phyloP scores from a whole-genome alignment of 2,329 filamentous ascomycete species.

The Cytospora piceicola region DNA sequence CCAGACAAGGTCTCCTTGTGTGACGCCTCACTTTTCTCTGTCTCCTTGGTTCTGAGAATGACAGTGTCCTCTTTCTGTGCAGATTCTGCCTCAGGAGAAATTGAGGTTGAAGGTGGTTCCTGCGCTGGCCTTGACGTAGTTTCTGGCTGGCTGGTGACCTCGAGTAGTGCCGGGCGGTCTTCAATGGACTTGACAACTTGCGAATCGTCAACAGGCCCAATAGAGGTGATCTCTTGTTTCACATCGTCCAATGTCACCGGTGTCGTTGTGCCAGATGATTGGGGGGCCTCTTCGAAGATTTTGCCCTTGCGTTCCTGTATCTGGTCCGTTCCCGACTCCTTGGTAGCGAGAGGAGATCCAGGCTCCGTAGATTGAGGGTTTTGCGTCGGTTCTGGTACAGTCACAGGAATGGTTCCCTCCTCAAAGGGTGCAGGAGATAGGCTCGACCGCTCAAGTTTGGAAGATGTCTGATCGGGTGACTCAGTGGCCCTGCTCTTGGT shows the following conservation, averaged over 20 bases:
- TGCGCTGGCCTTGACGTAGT: not conserved
- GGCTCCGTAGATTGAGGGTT: not conserved
- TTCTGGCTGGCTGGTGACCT: not conserved
- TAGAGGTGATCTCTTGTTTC: not conserved
- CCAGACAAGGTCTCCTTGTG: constrained; percentile 6
- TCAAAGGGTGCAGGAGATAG: not conserved
- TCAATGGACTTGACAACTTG: not conserved
- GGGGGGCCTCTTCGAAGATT: not conserved
- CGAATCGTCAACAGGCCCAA: not conserved
- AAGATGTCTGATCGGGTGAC: not conserved
- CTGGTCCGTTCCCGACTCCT: constrained; percentile 11
- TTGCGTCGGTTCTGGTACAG: not conserved
- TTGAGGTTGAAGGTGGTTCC: not conserved
- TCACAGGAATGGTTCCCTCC: not conserved
- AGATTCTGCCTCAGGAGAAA: not conserved
- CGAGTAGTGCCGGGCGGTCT: not conserved
- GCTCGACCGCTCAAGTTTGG: no score
- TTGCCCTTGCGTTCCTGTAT: constrained; percentile 13
- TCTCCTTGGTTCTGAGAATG: not conserved
- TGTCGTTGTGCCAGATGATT: not conserved
- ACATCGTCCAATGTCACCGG: not conserved
- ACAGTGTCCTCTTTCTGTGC: not conserved
- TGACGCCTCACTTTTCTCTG: not conserved
- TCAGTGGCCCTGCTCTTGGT: not conserved
- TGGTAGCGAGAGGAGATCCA: not conserved